These are phyloP conservation scores for Aphanoascus verrucosus DNA, from an alignment of 2,329 filamentous ascomycete genomes.

Conservation along the genomic window DNA sequence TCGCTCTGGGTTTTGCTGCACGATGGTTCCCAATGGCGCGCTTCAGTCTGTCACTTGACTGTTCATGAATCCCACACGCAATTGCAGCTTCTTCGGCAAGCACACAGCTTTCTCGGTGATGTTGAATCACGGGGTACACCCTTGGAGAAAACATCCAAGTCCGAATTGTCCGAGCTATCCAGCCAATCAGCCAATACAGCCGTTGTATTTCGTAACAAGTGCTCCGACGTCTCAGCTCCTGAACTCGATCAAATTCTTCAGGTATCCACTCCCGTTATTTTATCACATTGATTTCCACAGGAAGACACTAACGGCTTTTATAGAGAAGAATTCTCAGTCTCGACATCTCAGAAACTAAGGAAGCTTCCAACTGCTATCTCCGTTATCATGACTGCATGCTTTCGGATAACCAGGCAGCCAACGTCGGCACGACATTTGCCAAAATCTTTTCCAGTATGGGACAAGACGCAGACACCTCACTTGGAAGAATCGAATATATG, in stretches of 20 bases:
- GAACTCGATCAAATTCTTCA: not conserved
- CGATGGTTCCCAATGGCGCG: not conserved
- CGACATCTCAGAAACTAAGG: not conserved
- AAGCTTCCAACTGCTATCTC: not conserved
- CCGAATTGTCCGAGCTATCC: not conserved
- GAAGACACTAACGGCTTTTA: not conserved
- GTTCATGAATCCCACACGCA: conserved; percentile 3
- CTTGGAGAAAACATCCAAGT: not conserved
- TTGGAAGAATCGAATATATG: conserved; percentile 5
- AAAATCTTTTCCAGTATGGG: not conserved
- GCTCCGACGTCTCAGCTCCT: not conserved
- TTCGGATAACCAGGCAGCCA: not conserved
- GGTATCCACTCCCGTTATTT: too few species aligned
- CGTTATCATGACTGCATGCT: conserved; percentile 5
- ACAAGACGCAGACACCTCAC: not conserved
- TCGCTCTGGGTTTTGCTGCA: conserved; percentile 7
- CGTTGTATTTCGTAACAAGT: not conserved
- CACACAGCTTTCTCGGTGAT: not conserved
- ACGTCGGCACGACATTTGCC: not conserved
- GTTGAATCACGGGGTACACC: not conserved
- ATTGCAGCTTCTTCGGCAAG: conserved; percentile 4
- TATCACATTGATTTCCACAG: too few species aligned
- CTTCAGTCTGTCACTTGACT: conserved; percentile 5
- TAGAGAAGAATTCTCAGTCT: not conserved
- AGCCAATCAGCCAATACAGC: not conserved